A percentile compares a stretch with the other conserved stretches of the same genome.
phyloP scores from a whole-genome alignment of 257 asterid species.

The Petunia secreta region DNA sequence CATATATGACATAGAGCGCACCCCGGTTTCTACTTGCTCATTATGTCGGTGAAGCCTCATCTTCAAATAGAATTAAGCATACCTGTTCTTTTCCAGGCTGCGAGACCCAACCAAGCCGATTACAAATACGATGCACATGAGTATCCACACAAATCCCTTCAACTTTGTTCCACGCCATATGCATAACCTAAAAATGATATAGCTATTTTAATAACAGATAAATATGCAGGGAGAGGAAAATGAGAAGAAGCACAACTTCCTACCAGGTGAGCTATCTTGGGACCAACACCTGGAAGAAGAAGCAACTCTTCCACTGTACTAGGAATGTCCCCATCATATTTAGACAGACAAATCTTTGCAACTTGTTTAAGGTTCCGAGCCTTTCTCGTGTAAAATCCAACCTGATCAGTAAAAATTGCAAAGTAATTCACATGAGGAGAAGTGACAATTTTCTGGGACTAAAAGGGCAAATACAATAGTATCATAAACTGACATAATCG shows the following conservation, averaged over 20 bases:
- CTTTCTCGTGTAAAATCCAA: constrained; percentile 92
- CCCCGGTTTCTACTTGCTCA: background rate
- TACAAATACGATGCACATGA: constrained; percentile 91
- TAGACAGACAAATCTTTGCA: constrained; percentile 67
- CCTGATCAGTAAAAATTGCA: constrained; percentile 48
- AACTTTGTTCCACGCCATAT: constrained; percentile 91
- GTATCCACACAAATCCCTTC: constrained; percentile 99
- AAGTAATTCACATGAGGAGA: background rate
- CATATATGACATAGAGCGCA: background rate
- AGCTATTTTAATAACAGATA: background rate
- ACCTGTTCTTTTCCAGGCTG: constrained; percentile 81
- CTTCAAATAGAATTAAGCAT: constrained; percentile 3
- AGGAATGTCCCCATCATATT: constrained; percentile 88
- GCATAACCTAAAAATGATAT: constrained; percentile 65
- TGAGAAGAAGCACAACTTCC: constrained; percentile 16
- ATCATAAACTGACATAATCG: constrained; percentile 21
- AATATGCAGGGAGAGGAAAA: background rate
- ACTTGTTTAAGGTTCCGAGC: constrained; percentile 86
- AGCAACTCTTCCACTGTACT: constrained; percentile 79
- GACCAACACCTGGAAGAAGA: constrained; percentile 94
- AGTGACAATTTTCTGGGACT: background rate
- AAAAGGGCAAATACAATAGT: background rate
- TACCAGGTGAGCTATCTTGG: constrained; percentile 99
- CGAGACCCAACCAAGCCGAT: constrained; percentile 96
- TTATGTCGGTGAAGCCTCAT: background rate